Base-by-base conservation (phyloP, 345 rosid genomes). In the Syzygium aromaticum region DNA sequence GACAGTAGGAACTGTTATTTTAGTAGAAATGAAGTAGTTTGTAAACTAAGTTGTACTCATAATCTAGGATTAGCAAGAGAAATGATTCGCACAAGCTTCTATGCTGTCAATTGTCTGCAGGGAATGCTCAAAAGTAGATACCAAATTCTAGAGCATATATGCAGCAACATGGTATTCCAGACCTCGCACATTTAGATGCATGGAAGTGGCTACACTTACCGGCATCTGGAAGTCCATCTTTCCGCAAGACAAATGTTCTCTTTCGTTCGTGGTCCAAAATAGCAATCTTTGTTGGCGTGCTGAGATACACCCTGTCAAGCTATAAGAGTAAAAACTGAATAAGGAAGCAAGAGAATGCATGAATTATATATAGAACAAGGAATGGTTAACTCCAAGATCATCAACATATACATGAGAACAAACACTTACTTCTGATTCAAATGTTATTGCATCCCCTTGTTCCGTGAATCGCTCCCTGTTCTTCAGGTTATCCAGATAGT, bases 151-250 rank as follows among this genome's bases (percentile, higher is more conserved):
- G 43, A 67, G 23, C 46, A 33, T 67, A 38, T 33, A 67, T 67
- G 23, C 12, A 67, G 80, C 80, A 9, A 67, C 13, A 9, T 67
- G 23, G 80, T 33, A 67, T 19, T 33, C 38, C 43, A 21, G 38
- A 73, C 49, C 27, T 73, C 11, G 14, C 80, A 73, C 22, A 38
- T 19, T 38, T 73, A 73, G 49, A 73, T 19, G 40, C 59, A 54
- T 22, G 59, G 59, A 54, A 73, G 27, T 73, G 82, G 49, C 25
- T 73, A 73, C 49, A 73, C 91, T 91, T 85, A 94, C 95, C 95
- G n/a, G 94, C 95, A 92, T 94, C 95, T 23, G 95, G 94, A 56
- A 94, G 93, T 53, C 95, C 95, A 89, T 94, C 95, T 88, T 94
- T 94, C 57, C 94, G 91, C 87, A 94, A 56, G 27, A 93, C 95